phyloP scores from a whole-genome alignment of 2,329 filamentous ascomycete species.

The Fusarium avenaceum region DNA sequence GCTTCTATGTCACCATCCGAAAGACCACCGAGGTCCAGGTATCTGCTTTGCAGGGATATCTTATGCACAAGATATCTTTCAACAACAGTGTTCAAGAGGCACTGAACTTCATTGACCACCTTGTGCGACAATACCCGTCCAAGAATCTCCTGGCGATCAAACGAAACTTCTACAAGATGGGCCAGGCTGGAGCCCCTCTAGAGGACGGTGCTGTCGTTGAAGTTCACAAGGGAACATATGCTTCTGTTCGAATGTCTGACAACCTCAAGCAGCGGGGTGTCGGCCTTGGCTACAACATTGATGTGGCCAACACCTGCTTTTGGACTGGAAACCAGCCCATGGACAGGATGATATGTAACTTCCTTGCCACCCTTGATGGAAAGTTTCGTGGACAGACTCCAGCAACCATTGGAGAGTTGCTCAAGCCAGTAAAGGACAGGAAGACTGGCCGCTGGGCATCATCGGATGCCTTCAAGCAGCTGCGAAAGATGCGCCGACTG shows the following conservation, averaged over 20 bases:
- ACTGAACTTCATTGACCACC: conserved; percentile 91
- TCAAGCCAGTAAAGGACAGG: conserved; percentile 54
- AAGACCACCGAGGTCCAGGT: conserved; percentile 79
- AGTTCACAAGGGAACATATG: conserved; percentile 90
- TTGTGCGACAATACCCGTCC: conserved; percentile 84
- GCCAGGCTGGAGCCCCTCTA: conserved; percentile 66
- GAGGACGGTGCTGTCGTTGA: conserved; percentile 71
- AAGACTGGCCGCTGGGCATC: conserved; percentile 48
- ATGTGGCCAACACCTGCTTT: conserved; percentile 93
- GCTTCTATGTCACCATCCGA: conserved; percentile 72
- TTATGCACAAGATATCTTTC: conserved; percentile 71
- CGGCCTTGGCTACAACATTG: conserved; percentile 85
- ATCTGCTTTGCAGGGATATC: conserved; percentile 73
- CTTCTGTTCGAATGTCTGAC: conserved; percentile 83
- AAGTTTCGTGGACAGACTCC: conserved; percentile 48
- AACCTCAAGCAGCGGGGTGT: conserved; percentile 62
- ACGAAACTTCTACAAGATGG: conserved; percentile 81
- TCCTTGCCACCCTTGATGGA: conserved; percentile 50
- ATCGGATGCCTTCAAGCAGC: conserved; percentile 67
- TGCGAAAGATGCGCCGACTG: conserved; percentile 68
- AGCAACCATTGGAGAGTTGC: conserved; percentile 45
- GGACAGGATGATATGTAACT: conserved; percentile 55
- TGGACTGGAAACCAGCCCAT: conserved; percentile 68
- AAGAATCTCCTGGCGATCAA: conserved; percentile 78
- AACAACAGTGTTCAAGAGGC: conserved; percentile 79